These are phyloP conservation scores for Cucurbita maxima DNA, from an alignment of 306 rosid species.

Conservation along the genomic window DNA sequence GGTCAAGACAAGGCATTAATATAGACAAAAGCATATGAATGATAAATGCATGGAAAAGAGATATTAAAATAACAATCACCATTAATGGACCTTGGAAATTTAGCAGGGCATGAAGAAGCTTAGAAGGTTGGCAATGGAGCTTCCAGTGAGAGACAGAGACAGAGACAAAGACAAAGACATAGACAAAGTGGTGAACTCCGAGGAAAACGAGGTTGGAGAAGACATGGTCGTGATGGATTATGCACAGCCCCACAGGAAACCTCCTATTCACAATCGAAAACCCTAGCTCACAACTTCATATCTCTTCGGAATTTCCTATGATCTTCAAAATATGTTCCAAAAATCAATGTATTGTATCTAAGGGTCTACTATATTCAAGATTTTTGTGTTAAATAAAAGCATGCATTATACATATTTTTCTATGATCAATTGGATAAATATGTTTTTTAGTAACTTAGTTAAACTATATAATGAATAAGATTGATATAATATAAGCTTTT, in stretches of 20 bases:
- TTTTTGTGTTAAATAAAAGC: no score
- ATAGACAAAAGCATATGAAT: background rate
- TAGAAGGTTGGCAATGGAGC: slow-evolving; percentile 9
- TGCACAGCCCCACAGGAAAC: slow-evolving; percentile 62
- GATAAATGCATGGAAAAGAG: background rate
- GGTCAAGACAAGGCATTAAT: background rate
- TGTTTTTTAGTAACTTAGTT: no score
- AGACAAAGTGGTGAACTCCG: slow-evolving; percentile 24
- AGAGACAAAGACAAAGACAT: slow-evolving; percentile 9
- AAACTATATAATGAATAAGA: no score
- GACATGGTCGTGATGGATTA: slow-evolving; percentile 60
- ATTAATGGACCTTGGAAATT: background rate
- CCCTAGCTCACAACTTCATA: slow-evolving; percentile 15
- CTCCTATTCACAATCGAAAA: slow-evolving; percentile 78
- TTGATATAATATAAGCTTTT: no score
- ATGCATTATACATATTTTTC: no score
- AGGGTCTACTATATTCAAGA: background rate
- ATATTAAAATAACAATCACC: background rate
- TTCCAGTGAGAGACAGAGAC: slow-evolving; percentile 3
- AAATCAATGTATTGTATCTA: background rate
- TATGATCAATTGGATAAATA: no score
- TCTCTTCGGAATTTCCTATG: background rate
- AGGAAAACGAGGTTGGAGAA: slow-evolving; percentile 24
- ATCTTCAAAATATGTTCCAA: background rate
- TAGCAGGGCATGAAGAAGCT: slow-evolving; percentile 6